A percentile compares a stretch with the other conserved stretches of the same genome.
phyloP scores from a whole-genome alignment of 176 grass and related monocot genomes.

The Echinochloa phyllopogon region DNA sequence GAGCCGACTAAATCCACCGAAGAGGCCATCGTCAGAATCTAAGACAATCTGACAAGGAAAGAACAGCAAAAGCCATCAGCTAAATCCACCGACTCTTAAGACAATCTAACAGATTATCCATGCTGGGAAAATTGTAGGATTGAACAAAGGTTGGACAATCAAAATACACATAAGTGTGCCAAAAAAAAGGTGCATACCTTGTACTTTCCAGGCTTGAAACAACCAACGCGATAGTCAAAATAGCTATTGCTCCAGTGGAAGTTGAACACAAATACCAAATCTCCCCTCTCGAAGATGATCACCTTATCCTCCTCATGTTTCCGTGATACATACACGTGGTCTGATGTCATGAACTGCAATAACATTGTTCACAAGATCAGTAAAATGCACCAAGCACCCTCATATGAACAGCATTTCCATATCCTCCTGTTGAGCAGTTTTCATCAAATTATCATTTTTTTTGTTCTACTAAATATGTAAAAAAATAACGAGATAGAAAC shows the following conservation, averaged over 20 bases:
- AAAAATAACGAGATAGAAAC: background rate
- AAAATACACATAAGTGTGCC: background rate
- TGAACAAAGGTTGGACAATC: background rate
- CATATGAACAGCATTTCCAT: background rate
- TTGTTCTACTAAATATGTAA: constrained; percentile 5
- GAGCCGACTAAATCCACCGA: constrained; percentile 82
- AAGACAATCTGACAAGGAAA: constrained; percentile 61
- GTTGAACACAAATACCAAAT: constrained; percentile 98
- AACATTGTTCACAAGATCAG: constrained; percentile 38
- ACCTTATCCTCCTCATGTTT: constrained; percentile 95
- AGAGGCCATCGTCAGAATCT: constrained; percentile 85
- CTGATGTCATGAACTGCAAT: constrained; percentile 97
- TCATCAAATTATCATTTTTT: constrained; percentile 1
- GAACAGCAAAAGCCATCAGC: constrained; percentile 31
- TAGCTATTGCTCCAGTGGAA: constrained; percentile 96
- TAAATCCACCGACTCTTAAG: no score
- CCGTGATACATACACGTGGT: constrained; percentile 86
- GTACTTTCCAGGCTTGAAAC: constrained; percentile 92
- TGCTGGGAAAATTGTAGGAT: background rate
- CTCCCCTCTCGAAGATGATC: constrained; percentile 86
- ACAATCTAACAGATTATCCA: constrained; percentile 4
- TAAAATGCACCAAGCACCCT: constrained; percentile 27
- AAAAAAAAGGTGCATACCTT: constrained; percentile 62
- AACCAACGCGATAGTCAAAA: constrained; percentile 82
- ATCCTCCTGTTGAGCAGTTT: constrained; percentile 21